phyloP scores from a whole-genome alignment of 1,139 yeast species.

The Arxiozyma telluris region DNA sequence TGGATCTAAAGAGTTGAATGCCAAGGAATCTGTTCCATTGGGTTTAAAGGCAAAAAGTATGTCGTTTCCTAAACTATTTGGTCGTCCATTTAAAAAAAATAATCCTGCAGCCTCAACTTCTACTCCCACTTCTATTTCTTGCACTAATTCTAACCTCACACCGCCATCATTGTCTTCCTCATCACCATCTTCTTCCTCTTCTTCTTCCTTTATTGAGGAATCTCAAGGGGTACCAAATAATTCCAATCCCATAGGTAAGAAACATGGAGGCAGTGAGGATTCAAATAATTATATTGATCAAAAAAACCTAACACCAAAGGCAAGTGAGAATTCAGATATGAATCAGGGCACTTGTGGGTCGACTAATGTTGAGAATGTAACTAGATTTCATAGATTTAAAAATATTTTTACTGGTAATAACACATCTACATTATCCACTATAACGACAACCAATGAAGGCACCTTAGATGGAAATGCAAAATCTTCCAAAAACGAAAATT shows the following conservation, averaged over 20 bases:
- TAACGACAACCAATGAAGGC: neutral
- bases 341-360: neutral
- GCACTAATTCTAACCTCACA: neutral
- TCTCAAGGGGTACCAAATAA: neutral
- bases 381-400: slow-evolving; percentile 13
- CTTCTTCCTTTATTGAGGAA: neutral
- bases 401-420: slow-evolving; percentile 11
- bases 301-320: neutral
- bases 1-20: neutral
- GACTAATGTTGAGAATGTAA: slow-evolving; percentile 5
- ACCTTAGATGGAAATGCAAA: neutral
- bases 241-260: neutral
- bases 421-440: neutral
- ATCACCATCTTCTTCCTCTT: neutral
- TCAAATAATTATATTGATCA: neutral
- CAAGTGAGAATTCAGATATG: neutral
- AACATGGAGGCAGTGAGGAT: neutral
- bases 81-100: slow-evolving; percentile 3
- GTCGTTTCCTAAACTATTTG: slow-evolving; percentile 6
- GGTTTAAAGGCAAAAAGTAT: slow-evolving; percentile 4
- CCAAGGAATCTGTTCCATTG: neutral
- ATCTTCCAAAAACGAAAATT: neutral
- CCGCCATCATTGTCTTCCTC: neutral
- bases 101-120: neutral
- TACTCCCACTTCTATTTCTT: neutral